phyloP scores from a whole-genome alignment of 2,329 filamentous ascomycete genomes.

The Alternaria brassicicola region DNA sequence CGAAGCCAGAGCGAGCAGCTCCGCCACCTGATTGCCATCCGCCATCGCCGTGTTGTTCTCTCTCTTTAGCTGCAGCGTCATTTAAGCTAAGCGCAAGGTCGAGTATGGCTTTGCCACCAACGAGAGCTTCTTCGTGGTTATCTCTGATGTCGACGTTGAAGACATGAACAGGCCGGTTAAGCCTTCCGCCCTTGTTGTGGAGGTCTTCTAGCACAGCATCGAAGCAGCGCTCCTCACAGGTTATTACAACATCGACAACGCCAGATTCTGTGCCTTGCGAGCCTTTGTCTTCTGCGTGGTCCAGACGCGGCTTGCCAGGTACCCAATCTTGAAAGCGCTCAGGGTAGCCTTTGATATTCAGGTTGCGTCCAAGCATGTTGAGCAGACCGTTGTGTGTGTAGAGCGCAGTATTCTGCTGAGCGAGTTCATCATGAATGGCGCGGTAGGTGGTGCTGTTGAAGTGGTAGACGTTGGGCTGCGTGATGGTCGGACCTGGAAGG shows the following conservation, averaged over 20 bases:
- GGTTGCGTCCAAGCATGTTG: conserved; percentile 94
- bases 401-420: conserved; percentile 80
- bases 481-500: conserved; percentile 86
- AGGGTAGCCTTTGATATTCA: conserved; percentile 90
- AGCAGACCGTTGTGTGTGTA: conserved; percentile 92
- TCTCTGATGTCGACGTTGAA: conserved; percentile 99
- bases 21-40: conserved; percentile 69
- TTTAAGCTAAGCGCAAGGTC: conserved; percentile 89
- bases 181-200: conserved; percentile 78
- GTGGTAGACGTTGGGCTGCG: conserved; percentile 94
- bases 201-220: conserved; percentile 96
- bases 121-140: conserved; percentile 93
- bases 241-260: conserved; percentile 91
- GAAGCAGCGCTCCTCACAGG: conserved; percentile 97
- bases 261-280: conserved; percentile 83
- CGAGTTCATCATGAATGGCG: conserved; percentile 90
- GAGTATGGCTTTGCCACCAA: conserved; percentile 89
- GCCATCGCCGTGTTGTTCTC: conserved; percentile 66
- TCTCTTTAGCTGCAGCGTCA: conserved; percentile 76
- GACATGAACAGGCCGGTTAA: conserved; percentile 94
- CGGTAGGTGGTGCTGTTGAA: conserved; percentile 98
- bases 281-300: conserved; percentile 74
- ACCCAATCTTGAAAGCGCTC: conserved; percentile 99
- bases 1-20: conserved; percentile 75
- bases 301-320: conserved; percentile 79